Evolutionary conservation across 495 filamentous ascomycete genomes (phyloP), one percentile per base, ranked within the genome.

Genomic region (Platismatia glauca): DNA sequence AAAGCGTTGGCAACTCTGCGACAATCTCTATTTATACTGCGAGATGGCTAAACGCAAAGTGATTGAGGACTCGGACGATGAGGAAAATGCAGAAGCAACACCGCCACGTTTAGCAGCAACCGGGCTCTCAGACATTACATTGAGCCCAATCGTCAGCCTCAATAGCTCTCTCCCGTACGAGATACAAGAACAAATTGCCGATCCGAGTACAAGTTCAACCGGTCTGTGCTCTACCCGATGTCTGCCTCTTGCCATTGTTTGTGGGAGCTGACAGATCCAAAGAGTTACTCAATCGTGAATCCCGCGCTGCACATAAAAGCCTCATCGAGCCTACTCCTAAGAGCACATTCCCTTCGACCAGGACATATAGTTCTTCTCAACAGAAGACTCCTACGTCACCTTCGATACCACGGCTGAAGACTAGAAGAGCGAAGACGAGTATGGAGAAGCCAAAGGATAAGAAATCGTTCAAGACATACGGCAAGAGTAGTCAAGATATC

Each of bases 21-120:
- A n/a, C n/a, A n/a, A n/a, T n/a, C 13, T 22, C 41, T 7, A 52
- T 7, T 4, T 8, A 22, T 9, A 12, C 27, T 31, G 1, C 35
- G 41, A 16, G 3, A 72, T 72, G 70, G 44, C 65, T 7, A 62
- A 57, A 4, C 68, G 74, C 58, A 75, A 75, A 52, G 71, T 81
- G 20, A 78, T 82, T 35, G 76, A 78, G 57, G 79, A 82, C 62
- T 82, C 79, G 18, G 76, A 78, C 34, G 79, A 81, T 27, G 79
- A 81, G 59, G 78, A 76, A 11, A 74, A 80, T 43, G 69, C 65
- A 48, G 65, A 75, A n/a, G 65, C 67, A 38, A 74, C 71, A n/a
- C 55, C 67, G 8, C 66, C 70, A n/a, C 33, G 48, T 13, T 24
- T 53, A n/a, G 66, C 67, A 11, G 48, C 35, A 27, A 38, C n/a